Percentiles rank a stretch among this genome's conserved stretches.
Conservation (phyloP, 2,329 filamentous ascomycete genomes). For the Alternaria metachromatica region DNA sequence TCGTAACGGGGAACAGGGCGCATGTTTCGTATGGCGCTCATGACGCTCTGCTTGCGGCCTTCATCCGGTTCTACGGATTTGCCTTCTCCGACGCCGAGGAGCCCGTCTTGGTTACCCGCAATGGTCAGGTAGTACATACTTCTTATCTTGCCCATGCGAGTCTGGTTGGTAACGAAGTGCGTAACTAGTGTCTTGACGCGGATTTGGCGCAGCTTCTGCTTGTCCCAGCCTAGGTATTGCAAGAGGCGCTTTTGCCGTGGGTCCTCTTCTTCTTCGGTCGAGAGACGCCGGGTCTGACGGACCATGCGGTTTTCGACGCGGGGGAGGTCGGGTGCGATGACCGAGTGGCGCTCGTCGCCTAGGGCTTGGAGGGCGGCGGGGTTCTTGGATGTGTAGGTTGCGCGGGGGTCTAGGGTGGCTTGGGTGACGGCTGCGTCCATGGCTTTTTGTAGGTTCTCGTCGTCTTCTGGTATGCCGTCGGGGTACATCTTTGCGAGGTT, state of each 20-base stretch:
- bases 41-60: conserved; percentile 73
- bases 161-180: conserved; percentile 87
- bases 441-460: conserved; percentile 30
- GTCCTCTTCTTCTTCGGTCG: conserved; percentile 52
- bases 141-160: conserved; percentile 90
- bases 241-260: conserved; percentile 59
- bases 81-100: conserved; percentile 87
- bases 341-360: conserved; percentile 54
- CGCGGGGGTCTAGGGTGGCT: conserved; percentile 51
- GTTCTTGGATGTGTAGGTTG: conserved; percentile 57
- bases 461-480: conserved; percentile 42
- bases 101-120: conserved; percentile 84
- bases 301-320: conserved; percentile 50
- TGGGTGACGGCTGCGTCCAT: conserved; percentile 43
- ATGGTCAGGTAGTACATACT: conserved; percentile 78
- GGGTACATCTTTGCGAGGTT: conserved; percentile 47
- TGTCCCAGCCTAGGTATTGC: conserved; percentile 63
- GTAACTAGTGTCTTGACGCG: conserved; percentile 74
- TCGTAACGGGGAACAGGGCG: conserved; percentile 91
- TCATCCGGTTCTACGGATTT: conserved; percentile 79
- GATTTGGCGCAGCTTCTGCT: conserved; percentile 59
- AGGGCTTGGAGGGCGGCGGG: conserved; percentile 57
- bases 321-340: conserved; percentile 60
- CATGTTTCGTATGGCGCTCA: conserved; percentile 90
- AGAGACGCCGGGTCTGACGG: conserved; percentile 38